Conservation (phyloP, 768 basidiomycete genomes). For the Daedaleopsis nitida region DNA sequence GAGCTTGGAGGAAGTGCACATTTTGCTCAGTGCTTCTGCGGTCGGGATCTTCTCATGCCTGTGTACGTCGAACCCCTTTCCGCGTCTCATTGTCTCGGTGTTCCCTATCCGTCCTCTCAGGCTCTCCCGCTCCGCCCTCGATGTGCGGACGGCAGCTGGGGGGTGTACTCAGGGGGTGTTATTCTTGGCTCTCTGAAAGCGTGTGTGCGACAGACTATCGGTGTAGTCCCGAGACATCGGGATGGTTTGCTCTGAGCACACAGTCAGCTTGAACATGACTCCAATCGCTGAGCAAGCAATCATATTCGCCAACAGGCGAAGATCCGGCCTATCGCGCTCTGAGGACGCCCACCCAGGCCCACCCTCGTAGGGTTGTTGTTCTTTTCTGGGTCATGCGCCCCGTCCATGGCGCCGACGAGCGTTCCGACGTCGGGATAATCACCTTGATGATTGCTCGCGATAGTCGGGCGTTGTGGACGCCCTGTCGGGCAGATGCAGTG, state of each 20-base stretch:
- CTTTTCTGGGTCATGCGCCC: slow-evolving; percentile 18
- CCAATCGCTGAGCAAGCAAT: slow-evolving; percentile 10
- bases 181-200: too few species aligned
- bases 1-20: neutral
- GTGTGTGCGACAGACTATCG: too few species aligned
- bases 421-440: slow-evolving; percentile 17
- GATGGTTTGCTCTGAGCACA: neutral
- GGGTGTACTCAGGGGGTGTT: neutral
- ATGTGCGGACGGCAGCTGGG: neutral
- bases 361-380: neutral
- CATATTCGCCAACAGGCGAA: neutral
- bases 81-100: neutral
- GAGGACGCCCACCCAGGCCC: too few species aligned
- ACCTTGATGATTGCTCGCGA: too few species aligned
- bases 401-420: neutral
- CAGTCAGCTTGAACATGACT: neutral
- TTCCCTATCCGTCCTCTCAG: neutral
- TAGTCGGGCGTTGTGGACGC: neutral
- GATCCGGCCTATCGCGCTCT: slow-evolving; percentile 14
- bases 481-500: neutral
- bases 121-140: neutral
- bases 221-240: too few species aligned
- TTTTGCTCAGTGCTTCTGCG: neutral
- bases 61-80: neutral
- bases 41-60: neutral